Base-by-base conservation (phyloP, 2,329 filamentous ascomycete species). In the Pseudogymnoascus sp. region DNA sequence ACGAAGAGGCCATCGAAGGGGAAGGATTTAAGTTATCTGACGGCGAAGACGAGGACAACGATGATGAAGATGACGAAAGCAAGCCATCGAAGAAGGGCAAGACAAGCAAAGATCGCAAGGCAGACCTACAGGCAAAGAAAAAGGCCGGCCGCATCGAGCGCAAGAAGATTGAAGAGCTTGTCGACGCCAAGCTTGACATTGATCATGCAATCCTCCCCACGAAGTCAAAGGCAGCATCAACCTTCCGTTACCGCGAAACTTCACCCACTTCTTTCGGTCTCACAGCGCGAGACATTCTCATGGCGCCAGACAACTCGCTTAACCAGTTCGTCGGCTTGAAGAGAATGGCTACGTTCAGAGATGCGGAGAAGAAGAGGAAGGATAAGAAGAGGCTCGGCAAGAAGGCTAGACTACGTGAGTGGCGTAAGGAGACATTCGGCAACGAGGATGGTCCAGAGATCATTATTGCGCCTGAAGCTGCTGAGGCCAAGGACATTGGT, bases 281-380 rank as follows among this genome's bases (percentile, higher is more conserved):
- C 72, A 96, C 91, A 0, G 82, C 93, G 1, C 85, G 88, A 65
- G 95, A 99, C 75, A 98, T 99, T 70, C 84, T 99, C 35, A 82
- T 88, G 73, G 91, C 96, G 68, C 91, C 93, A 50, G 95, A 99
- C 77, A 80, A 85, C 56, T 86, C 88, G 62, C 84, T 99, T 67
- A 99, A 99, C 75, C 83, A 93, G 68, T 99, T 89, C 72, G 93
- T 89, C 4, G 93, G 95, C 6, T 79, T 99, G 71, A 99, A 99
- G 83, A 98, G 97, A 78, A 84, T 97, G 65, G 93, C 93, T 4
- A 82, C 90, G 4, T 99, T 95, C 80, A 84, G 95, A 63, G 93
- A 97, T 73, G 80, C 82, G 2, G 90, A 93, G 70, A 95, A 96
- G 83, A 98, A 98, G 82, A 82, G 84, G 68, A 89, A 88, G 71